Conservation (phyloP, 306 rosid species). For the Medicago lupulina region DNA sequence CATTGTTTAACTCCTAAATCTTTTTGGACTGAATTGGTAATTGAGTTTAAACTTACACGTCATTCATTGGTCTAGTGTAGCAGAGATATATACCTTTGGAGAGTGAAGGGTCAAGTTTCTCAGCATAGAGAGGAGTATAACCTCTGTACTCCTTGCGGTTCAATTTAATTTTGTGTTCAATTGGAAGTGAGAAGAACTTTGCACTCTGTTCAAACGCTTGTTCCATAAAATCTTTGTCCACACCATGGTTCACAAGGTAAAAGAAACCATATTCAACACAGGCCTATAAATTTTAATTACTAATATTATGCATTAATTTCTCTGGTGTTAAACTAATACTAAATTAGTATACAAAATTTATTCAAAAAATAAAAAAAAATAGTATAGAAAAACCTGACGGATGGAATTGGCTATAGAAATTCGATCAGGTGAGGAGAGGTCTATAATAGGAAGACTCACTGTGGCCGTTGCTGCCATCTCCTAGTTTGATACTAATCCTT, state of each 20-base stretch:
- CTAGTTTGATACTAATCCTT: no score
- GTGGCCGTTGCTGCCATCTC: background rate
- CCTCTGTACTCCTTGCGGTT: slow-evolving; percentile 73
- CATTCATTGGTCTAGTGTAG: background rate
- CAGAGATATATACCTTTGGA: slow-evolving; percentile 55
- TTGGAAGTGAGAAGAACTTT: slow-evolving; percentile 67
- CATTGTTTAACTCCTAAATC: no score
- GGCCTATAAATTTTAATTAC: slow-evolving; percentile 48
- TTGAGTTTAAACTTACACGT: no score
- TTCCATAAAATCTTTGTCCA: slow-evolving; percentile 54
- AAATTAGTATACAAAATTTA: background rate
- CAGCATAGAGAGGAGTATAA: slow-evolving; percentile 72
- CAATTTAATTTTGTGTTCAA: slow-evolving; percentile 59
- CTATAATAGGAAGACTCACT: slow-evolving; percentile 68
- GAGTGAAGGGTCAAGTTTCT: slow-evolving; percentile 62
- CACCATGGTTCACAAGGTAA: slow-evolving; percentile 82
- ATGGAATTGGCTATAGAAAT: slow-evolving; percentile 58
- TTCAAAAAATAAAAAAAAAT: background rate
- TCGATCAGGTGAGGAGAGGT: slow-evolving; percentile 68
- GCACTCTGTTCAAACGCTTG: slow-evolving; percentile 57
- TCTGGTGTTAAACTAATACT: background rate
- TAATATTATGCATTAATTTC: background rate
- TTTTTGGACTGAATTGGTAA: no score
- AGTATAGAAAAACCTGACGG: slow-evolving; percentile 56
- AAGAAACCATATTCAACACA: slow-evolving; percentile 83